Evolutionary conservation across 441 rosid genomes (phyloP).

Genomic region (Corymbia citriodora): DNA sequence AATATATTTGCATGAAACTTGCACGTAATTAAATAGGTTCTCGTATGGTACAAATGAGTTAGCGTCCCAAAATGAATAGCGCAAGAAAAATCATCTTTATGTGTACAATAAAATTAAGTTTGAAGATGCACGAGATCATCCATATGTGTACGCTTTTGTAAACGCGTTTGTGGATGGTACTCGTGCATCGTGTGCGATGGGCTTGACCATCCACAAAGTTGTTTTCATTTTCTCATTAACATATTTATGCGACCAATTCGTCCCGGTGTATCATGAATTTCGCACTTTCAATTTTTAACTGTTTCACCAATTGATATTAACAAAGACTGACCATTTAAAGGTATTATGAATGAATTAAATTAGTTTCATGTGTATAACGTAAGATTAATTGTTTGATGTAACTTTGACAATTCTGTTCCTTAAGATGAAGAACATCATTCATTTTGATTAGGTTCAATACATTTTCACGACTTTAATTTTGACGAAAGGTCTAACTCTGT

Average conservation of each 20-base stretch:
- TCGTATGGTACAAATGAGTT: neutral
- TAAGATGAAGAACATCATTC: neutral
- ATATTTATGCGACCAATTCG: neutral
- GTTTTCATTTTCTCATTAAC: neutral
- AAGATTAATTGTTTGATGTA: neutral
- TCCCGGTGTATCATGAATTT: neutral
- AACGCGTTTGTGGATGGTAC: neutral
- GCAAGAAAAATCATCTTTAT: neutral
- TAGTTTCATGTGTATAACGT: neutral
- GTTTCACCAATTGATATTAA: neutral
- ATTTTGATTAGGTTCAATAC: neutral
- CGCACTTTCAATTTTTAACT: neutral
- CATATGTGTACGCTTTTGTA: neutral
- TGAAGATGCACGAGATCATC: neutral
- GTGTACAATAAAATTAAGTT: neutral
- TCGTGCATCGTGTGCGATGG: neutral
- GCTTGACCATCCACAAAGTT: neutral
- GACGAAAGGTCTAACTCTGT: neutral
- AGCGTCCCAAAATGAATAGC: neutral
- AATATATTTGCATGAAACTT: neutral
- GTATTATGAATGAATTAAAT: neutral
- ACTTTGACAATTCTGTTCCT: neutral
- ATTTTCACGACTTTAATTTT: neutral
- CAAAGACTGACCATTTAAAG: neutral
- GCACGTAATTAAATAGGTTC: neutral